Conservation (phyloP, 202 grass and related monocot species). For the Alloteropsis angusta region DNA sequence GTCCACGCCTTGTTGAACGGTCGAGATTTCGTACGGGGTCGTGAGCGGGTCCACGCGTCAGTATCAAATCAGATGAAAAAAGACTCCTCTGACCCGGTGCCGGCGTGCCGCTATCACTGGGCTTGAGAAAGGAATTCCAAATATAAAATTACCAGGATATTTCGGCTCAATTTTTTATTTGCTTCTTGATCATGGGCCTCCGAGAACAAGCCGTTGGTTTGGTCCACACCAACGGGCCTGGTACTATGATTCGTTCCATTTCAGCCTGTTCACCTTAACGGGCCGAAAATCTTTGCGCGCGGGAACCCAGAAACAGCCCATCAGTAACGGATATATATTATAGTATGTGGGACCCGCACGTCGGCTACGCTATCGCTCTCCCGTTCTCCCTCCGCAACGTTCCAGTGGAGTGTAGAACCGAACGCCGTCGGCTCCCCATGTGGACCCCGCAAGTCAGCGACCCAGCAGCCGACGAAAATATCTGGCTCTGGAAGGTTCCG, state of each 20-base stretch:
- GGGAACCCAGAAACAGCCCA: background rate
- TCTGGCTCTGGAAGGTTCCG: constrained; percentile 23
- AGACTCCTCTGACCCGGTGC: background rate
- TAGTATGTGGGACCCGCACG: background rate
- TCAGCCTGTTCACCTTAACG: background rate
- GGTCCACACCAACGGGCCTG: background rate
- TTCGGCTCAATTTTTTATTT: background rate
- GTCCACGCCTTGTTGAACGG: background rate
- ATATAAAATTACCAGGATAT: background rate
- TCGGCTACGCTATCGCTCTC: background rate
- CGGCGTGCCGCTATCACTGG: background rate
- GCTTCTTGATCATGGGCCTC: background rate
- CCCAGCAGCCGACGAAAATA: background rate
- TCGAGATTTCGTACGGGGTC: background rate
- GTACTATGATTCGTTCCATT: background rate
- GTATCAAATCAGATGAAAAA: background rate
- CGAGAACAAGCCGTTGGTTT: background rate
- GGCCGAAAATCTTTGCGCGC: background rate
- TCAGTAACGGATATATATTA: background rate
- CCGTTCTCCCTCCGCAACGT: background rate
- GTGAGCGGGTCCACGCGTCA: background rate
- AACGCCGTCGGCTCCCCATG: background rate
- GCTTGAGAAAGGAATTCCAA: background rate
- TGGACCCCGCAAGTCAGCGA: background rate
- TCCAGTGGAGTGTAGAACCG: background rate